Evolutionary conservation across 2,329 filamentous ascomycete species (phyloP).

Genomic region (Aspergillus piperis): DNA sequence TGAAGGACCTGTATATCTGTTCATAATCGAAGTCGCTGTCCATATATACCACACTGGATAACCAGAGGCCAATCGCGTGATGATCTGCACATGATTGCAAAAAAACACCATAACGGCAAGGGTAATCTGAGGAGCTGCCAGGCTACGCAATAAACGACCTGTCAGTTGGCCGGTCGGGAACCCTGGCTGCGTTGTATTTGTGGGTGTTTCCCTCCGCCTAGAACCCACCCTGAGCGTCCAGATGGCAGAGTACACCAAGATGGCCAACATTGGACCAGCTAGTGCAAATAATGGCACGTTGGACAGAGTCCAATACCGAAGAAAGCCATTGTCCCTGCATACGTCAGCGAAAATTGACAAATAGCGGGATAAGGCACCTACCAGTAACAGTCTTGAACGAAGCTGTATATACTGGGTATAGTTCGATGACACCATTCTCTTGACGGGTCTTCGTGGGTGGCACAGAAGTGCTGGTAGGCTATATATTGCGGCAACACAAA

Average conservation of each 20-base stretch:
- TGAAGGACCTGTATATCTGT: neutral
- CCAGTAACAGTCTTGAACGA: constrained; percentile 15
- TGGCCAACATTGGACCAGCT: constrained; percentile 9
- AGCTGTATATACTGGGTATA: constrained; percentile 12
- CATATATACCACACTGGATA: constrained; percentile 16
- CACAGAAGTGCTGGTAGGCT: constrained; percentile 10
- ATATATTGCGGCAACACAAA: constrained; percentile 11
- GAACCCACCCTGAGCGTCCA: neutral
- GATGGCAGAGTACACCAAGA: constrained; percentile 2
- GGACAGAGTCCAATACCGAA: constrained; percentile 14
- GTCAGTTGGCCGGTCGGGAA: neutral
- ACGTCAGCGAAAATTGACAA: neutral
- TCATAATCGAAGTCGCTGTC: neutral
- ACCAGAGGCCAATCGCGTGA: constrained; percentile 13
- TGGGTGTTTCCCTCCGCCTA: neutral
- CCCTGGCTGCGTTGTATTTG: neutral
- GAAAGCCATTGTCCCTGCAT: constrained; percentile 13
- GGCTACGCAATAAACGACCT: constrained; percentile 7
- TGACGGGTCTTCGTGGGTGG: neutral
- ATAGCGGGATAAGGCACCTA: neutral
- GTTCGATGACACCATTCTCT: constrained; percentile 8
- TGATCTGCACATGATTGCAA: constrained; percentile 15
- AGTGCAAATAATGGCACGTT: constrained; percentile 12
- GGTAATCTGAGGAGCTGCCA: constrained; percentile 10
- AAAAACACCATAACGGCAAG: constrained; percentile 5